A percentile compares a stretch with the other conserved stretches of the same genome.
Conservation (phyloP, 2,329 filamentous ascomycete genomes). For the Paecilomyces niveus region DNA sequence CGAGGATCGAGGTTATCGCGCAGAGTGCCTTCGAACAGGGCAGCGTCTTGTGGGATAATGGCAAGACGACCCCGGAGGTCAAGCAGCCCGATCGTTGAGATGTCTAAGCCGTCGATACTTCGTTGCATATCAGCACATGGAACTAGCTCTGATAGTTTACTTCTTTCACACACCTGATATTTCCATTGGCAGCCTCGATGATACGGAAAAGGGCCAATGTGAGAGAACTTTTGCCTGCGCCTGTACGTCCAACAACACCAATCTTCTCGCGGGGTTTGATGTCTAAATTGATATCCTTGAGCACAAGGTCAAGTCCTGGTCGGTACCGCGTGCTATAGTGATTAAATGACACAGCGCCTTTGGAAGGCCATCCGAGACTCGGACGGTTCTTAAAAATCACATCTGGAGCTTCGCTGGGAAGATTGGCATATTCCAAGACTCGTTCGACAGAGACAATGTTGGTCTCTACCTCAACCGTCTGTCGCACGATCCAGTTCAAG, state of each 20-base stretch:
- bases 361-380: slow-evolving; percentile 81
- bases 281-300: slow-evolving; percentile 85
- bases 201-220: slow-evolving; percentile 92
- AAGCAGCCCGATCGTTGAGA: slow-evolving; percentile 79
- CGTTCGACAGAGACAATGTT: slow-evolving; percentile 98
- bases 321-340: slow-evolving; percentile 94
- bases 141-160: not conserved
- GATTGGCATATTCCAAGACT: slow-evolving; percentile 85
- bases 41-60: slow-evolving; percentile 96
- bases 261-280: slow-evolving; percentile 98
- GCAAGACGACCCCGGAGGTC: slow-evolving; percentile 84
- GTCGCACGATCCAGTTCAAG: slow-evolving; percentile 97
- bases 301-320: slow-evolving; percentile 77
- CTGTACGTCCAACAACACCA: slow-evolving; percentile 91
- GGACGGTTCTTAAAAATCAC: slow-evolving; percentile 83
- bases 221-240: slow-evolving; percentile 90
- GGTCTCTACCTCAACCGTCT: slow-evolving; percentile 99
- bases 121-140: slow-evolving; percentile 8
- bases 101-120: slow-evolving; percentile 82
- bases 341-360: slow-evolving; percentile 81
- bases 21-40: slow-evolving; percentile 87
- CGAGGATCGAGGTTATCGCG: slow-evolving; percentile 94
- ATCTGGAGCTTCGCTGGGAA: slow-evolving; percentile 91
- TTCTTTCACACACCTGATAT: slow-evolving; percentile 49
- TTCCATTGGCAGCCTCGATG: slow-evolving; percentile 76